phyloP scores from a whole-genome alignment of 1,284 basidiomycete genomes.

The Moesziomyces sp. region DNA sequence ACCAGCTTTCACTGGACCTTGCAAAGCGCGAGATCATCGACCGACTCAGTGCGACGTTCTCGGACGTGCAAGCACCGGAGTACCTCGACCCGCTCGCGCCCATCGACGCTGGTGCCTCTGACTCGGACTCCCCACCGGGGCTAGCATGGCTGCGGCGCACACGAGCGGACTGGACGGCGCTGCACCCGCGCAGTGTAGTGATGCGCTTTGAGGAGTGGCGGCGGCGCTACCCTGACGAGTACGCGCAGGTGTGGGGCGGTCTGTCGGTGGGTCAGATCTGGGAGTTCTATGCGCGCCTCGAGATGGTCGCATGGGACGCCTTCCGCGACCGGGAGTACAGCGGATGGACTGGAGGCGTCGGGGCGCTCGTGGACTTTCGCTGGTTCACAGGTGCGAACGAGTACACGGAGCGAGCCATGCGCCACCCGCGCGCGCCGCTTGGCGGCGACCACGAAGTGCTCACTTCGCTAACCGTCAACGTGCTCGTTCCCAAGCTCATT shows the following conservation, averaged over 20 bases:
- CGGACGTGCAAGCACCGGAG: slow-evolving; percentile 58
- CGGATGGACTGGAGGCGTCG: slow-evolving; percentile 5
- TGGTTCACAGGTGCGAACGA: slow-evolving; percentile 28
- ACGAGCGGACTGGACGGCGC: not conserved
- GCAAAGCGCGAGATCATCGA: slow-evolving; percentile 22
- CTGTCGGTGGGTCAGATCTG: slow-evolving; percentile 59
- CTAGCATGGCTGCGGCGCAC: not conserved
- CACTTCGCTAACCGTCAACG: slow-evolving; percentile 39
- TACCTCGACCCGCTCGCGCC: slow-evolving; percentile 49
- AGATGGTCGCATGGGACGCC: slow-evolving; percentile 50
- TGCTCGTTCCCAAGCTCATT: slow-evolving; percentile 43
- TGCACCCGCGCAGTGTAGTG: slow-evolving; percentile 52
- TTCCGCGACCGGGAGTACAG: slow-evolving; percentile 13
- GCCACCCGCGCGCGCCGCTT: not conserved
- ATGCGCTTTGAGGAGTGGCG: slow-evolving; percentile 58
- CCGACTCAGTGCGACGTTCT: slow-evolving; percentile 17
- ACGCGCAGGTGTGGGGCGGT: slow-evolving; percentile 61
- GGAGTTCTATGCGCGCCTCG: slow-evolving; percentile 60
- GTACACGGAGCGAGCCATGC: slow-evolving; percentile 5
- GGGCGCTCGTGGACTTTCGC: slow-evolving; percentile 10
- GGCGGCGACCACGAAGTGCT: slow-evolving; percentile 62
- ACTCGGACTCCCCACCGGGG: not conserved
- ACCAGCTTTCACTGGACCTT: slow-evolving; percentile 30
- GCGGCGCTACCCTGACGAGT: slow-evolving; percentile 50
- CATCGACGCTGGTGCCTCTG: not conserved